Evolutionary conservation across 441 rosid species (phyloP).

Genomic region (Populus hybrid): DNA sequence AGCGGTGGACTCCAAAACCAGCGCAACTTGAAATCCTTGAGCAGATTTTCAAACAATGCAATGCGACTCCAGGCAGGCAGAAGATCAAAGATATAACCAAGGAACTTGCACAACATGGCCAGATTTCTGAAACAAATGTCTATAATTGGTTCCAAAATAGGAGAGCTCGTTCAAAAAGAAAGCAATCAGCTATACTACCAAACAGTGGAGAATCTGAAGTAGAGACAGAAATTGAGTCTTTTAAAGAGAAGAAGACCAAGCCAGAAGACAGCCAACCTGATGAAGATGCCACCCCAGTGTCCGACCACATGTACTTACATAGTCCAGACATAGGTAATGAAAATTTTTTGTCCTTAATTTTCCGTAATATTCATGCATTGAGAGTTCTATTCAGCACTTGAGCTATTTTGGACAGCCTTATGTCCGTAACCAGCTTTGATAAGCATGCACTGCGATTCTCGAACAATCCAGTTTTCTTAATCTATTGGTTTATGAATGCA

Average conservation of each 20-base stretch:
- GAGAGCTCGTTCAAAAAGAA: conserved; percentile 71
- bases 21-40: conserved; percentile 71
- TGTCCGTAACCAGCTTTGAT: not conserved
- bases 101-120: conserved; percentile 65
- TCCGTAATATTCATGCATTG: not conserved
- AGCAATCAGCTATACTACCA: conserved; percentile 31
- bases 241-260: conserved; percentile 30
- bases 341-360: not conserved
- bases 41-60: conserved; percentile 53
- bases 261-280: conserved; percentile 30
- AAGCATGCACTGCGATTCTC: not conserved
- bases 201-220: conserved; percentile 28
- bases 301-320: conserved; percentile 43
- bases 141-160: conserved; percentile 91
- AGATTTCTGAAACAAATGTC: conserved; percentile 69
- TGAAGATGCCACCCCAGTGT: conserved; percentile 22
- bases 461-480: not conserved
- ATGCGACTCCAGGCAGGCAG: conserved; percentile 59
- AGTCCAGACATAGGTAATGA: conserved; percentile 57
- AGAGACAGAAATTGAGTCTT: conserved; percentile 24
- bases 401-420: not conserved
- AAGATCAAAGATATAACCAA: conserved; percentile 64
- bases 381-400: not conserved
- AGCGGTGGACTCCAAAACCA: conserved; percentile 80
- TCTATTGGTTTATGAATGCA: conserved; percentile 19